Conservation (phyloP, 2,329 filamentous ascomycete species). For the Coniochaeta sp. region DNA sequence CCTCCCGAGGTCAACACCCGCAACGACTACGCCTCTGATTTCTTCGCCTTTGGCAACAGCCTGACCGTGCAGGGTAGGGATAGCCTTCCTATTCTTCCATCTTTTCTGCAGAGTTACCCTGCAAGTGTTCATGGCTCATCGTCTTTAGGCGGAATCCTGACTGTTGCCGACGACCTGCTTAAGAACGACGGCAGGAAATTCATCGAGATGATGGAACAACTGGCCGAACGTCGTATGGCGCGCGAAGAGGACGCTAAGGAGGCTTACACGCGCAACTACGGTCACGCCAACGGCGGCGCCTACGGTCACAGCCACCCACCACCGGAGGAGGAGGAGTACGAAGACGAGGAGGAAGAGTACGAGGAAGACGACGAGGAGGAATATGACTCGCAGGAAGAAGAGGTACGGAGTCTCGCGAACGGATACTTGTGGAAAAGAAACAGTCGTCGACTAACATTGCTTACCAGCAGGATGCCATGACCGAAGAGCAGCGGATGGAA, state of each 20-base stretch:
- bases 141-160: constrained; percentile 84
- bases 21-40: constrained; percentile 67
- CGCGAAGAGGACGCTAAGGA: constrained; percentile 83
- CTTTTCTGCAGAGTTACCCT: constrained; percentile 19
- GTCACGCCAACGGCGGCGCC: constrained; percentile 47
- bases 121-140: constrained; percentile 22
- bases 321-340: constrained; percentile 68
- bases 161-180: constrained; percentile 93
- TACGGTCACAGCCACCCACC: constrained; percentile 66
- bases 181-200: constrained; percentile 99
- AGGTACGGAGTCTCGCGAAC: constrained; percentile 36
- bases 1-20: constrained; percentile 35
- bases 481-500: constrained; percentile 97
- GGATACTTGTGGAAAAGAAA: not conserved
- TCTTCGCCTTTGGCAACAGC: constrained; percentile 97
- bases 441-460: constrained; percentile 24
- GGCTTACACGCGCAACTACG: constrained; percentile 50
- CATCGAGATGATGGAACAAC: constrained; percentile 99
- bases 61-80: constrained; percentile 79
- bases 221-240: constrained; percentile 94
- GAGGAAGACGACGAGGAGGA: constrained; percentile 46
- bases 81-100: constrained; percentile 32
- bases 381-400: constrained; percentile 67
- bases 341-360: constrained; percentile 57
- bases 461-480: constrained; percentile 79